A percentile compares a stretch with the other conserved stretches of the same genome.
phyloP scores from a whole-genome alignment of 2,329 filamentous ascomycete species.

The Ilyonectria robusta region DNA sequence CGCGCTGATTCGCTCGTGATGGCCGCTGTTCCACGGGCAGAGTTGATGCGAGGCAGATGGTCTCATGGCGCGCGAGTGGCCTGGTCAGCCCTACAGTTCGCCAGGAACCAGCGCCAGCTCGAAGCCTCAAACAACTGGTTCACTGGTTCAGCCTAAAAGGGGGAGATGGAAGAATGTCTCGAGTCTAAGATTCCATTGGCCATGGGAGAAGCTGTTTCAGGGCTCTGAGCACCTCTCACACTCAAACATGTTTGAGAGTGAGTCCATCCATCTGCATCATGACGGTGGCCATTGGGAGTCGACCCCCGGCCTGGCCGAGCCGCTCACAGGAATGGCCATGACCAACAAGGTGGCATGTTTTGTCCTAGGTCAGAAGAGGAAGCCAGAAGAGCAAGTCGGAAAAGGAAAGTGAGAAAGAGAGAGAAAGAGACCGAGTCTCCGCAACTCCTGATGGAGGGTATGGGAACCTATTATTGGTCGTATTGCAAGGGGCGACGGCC shows the following conservation, averaged over 20 bases:
- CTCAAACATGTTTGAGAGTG: neutral
- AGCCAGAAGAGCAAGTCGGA: neutral
- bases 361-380: neutral
- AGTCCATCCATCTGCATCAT: neutral
- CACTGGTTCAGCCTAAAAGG: neutral
- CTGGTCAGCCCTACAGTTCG: slow-evolving; percentile 43
- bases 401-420: neutral
- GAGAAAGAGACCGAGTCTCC: neutral
- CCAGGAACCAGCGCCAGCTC: slow-evolving; percentile 4
- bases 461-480: neutral
- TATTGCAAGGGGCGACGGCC: neutral
- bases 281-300: slow-evolving; percentile 3
- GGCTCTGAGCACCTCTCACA: neutral
- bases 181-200: neutral
- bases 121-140: neutral
- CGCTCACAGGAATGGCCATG: neutral
- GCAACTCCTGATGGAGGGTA: neutral
- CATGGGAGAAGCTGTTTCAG: neutral
- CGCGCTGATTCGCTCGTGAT: slow-evolving; percentile 50
- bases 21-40: slow-evolving; percentile 49
- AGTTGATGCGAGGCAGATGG: slow-evolving; percentile 47
- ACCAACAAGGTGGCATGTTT: neutral
- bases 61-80: slow-evolving; percentile 16
- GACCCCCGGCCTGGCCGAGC: neutral
- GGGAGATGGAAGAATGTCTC: neutral